These are phyloP conservation scores for Hyaloscypha bicolor DNA, from an alignment of 495 filamentous ascomycete species.

Conservation along the genomic window DNA sequence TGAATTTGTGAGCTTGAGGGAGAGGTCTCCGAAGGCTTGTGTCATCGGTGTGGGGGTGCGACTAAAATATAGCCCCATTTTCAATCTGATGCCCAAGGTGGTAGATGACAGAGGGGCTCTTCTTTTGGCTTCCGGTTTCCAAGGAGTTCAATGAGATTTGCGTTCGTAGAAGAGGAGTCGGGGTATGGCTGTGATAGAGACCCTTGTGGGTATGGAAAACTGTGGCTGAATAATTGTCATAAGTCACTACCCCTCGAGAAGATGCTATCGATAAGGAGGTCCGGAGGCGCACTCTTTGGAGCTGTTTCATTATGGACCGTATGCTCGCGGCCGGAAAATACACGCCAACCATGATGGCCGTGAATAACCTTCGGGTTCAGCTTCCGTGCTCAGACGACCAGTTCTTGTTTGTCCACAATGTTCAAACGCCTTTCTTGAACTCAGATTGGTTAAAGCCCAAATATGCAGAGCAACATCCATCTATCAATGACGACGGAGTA, in stretches of 20 bases:
- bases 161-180: too few relatives aligned
- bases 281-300: constrained; percentile 81
- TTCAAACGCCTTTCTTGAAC: constrained; percentile 52
- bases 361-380: constrained; percentile 68
- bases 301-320: constrained; percentile 81
- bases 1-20: too few relatives aligned
- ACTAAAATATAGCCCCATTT: too few relatives aligned
- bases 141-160: too few relatives aligned
- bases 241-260: constrained; percentile 25
- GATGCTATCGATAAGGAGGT: constrained; percentile 73
- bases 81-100: too few relatives aligned
- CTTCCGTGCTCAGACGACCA: constrained; percentile 67
- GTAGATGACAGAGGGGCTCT: too few relatives aligned
- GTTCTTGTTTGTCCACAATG: constrained; percentile 71
- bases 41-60: too few relatives aligned
- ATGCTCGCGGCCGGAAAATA: constrained; percentile 77
- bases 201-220: too few relatives aligned
- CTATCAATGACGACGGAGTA: constrained; percentile 66
- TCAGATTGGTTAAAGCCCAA: constrained; percentile 20
- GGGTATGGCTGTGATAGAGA: too few relatives aligned
- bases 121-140: too few relatives aligned
- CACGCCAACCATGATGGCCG: constrained; percentile 67
- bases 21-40: too few relatives aligned
- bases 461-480: constrained; percentile 42
- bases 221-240: too few relatives aligned